Evolutionary conservation across 306 rosid genomes (phyloP).

Genomic region (Pyrus bretschneideri): DNA sequence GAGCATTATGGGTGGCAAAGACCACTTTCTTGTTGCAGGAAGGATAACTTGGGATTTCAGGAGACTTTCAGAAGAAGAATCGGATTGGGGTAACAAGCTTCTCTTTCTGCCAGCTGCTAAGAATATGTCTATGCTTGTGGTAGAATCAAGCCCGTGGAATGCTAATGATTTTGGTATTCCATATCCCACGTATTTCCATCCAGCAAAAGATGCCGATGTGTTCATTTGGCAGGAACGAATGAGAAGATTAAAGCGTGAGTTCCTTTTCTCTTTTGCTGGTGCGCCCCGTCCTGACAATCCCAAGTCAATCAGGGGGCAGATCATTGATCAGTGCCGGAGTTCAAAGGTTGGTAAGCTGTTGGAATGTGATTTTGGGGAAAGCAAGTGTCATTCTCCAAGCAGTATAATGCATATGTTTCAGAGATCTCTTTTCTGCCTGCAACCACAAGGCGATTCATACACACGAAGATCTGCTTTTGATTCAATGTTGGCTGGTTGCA

Average conservation of each 20-base stretch:
- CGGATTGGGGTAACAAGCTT: slow-evolving; percentile 92
- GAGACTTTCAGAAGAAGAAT: slow-evolving; percentile 62
- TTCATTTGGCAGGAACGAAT: slow-evolving; percentile 44
- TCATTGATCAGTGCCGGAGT: slow-evolving; percentile 67
- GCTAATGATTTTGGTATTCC: slow-evolving; percentile 96
- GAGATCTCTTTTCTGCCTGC: slow-evolving; percentile 88
- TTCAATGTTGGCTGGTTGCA: slow-evolving; percentile 93
- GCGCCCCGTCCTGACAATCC: slow-evolving; percentile 92
- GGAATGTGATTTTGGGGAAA: slow-evolving; percentile 96
- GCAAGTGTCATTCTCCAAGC: slow-evolving; percentile 96
- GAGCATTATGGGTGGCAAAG: slow-evolving; percentile 79
- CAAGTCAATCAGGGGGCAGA: slow-evolving; percentile 82
- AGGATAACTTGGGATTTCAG: slow-evolving; percentile 97
- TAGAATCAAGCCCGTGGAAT: slow-evolving; percentile 99
- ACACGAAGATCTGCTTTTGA: slow-evolving; percentile 95
- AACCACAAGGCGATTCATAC: slow-evolving; percentile 97
- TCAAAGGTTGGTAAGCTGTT: slow-evolving; percentile 70
- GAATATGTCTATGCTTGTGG: slow-evolving; percentile 99
- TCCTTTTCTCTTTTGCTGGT: slow-evolving; percentile 97
- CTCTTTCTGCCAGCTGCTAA: slow-evolving; percentile 86
- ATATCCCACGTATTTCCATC: slow-evolving; percentile 95
- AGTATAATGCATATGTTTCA: slow-evolving; percentile 98
- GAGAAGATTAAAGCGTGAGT: slow-evolving; percentile 39
- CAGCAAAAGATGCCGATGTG: slow-evolving; percentile 84
- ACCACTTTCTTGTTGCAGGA: slow-evolving; percentile 94